phyloP scores from a whole-genome alignment of 352 stramenopile genomes.

The Phytophthora pluvialis region DNA sequence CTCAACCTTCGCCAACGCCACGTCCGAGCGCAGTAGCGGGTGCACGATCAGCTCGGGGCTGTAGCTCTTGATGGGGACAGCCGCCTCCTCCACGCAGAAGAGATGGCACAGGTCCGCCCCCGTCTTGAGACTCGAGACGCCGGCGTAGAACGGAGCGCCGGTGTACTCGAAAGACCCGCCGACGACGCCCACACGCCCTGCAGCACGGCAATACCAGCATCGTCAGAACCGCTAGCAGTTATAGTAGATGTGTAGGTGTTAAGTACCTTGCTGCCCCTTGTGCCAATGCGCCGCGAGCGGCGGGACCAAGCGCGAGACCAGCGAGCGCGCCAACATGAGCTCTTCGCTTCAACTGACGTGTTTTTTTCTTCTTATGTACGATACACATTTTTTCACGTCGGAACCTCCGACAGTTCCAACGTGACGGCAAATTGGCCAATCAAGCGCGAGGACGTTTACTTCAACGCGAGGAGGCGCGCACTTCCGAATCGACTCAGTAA shows the following conservation, averaged over 20 bases:
- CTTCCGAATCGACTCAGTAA: constrained; percentile 33
- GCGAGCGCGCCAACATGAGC: constrained; percentile 18
- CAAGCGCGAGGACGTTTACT: constrained; percentile 16
- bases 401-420: constrained; percentile 13
- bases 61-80: constrained; percentile 98
- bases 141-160: constrained; percentile 97
- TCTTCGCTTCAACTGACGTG: not conserved
- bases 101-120: constrained; percentile 96
- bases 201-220: not conserved
- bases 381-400: constrained; percentile 12
- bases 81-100: constrained; percentile 94
- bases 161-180: constrained; percentile 98
- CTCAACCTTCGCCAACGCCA: constrained; percentile 20
- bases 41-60: constrained; percentile 97
- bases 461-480: constrained; percentile 24
- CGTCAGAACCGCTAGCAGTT: not conserved
- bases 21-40: constrained; percentile 72
- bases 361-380: not conserved
- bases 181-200: constrained; percentile 92
- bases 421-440: constrained; percentile 24
- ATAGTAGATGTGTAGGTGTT: not conserved
- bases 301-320: constrained; percentile 65
- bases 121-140: constrained; percentile 92
- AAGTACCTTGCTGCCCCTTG: constrained; percentile 80
- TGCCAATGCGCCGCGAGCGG: constrained; percentile 63